These are phyloP conservation scores for Berkeleyomyces basicola DNA, from an alignment of 2,329 filamentous ascomycete species.

Conservation along the genomic window DNA sequence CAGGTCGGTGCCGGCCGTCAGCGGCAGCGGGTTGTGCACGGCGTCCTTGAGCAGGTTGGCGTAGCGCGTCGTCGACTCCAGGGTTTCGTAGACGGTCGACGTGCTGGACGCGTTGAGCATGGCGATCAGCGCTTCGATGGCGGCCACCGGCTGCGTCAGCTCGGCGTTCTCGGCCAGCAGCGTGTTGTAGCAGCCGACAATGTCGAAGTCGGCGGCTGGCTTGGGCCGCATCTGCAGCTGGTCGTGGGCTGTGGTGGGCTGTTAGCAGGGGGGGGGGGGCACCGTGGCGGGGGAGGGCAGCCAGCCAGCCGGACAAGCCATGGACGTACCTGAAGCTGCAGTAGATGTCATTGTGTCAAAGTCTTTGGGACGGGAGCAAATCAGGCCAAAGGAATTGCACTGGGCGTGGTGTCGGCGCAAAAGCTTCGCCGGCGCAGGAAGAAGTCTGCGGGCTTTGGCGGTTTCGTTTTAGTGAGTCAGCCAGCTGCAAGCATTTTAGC, in stretches of 20 bases:
- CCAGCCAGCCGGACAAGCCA: too few species aligned
- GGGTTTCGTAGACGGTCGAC: slow-evolving; percentile 83
- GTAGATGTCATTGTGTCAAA: too few species aligned
- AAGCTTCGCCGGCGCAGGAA: not conserved
- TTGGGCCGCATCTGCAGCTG: slow-evolving; percentile 7
- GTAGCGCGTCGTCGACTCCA: slow-evolving; percentile 65
- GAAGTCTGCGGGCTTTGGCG: not conserved
- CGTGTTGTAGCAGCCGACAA: slow-evolving; percentile 37
- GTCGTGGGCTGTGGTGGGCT: not conserved
- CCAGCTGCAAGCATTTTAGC: not conserved
- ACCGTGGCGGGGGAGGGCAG: too few species aligned
- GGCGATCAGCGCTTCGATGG: slow-evolving; percentile 79
- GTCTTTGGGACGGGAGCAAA: too few species aligned
- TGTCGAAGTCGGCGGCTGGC: slow-evolving; percentile 23
- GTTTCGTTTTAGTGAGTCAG: not conserved
- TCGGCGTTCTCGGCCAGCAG: slow-evolving; percentile 53
- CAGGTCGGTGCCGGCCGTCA: slow-evolving; percentile 85
- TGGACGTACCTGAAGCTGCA: too few species aligned
- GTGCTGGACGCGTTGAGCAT: slow-evolving; percentile 65
- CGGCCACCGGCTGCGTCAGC: slow-evolving; percentile 87
- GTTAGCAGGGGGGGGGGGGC: not conserved
- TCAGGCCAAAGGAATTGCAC: too few species aligned
- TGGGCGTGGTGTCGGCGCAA: not conserved
- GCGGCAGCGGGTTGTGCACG: slow-evolving; percentile 75
- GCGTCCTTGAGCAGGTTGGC: slow-evolving; percentile 61